A percentile compares a stretch with the other conserved stretches of the same genome.
Conservation (phyloP, 2,329 filamentous ascomycete genomes). For the Macrophomina phaseolina region DNA sequence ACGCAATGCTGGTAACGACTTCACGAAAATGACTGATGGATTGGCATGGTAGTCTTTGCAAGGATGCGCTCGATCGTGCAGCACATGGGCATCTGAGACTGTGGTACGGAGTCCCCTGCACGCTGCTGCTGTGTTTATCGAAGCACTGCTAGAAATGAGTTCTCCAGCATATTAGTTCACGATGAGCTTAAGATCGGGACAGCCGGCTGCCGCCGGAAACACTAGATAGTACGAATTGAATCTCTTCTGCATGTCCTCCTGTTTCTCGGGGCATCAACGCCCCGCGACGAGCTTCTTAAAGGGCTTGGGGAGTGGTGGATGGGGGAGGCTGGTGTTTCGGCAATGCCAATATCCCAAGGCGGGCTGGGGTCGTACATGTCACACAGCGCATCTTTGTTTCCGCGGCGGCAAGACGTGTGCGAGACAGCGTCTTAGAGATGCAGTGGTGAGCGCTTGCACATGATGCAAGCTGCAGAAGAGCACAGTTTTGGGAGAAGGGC, state of each 20-base stretch:
- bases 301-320: neutral
- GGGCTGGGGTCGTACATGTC: conserved; percentile 16
- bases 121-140: conserved; percentile 22
- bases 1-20: conserved; percentile 21
- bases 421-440: conserved; percentile 2
- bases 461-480: conserved; percentile 5
- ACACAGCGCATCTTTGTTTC: conserved; percentile 20
- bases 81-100: conserved; percentile 25
- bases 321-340: conserved; percentile 12
- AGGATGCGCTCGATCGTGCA: conserved; percentile 9
- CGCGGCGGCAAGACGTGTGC: neutral
- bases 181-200: neutral
- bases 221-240: conserved; percentile 17
- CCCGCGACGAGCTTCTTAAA: neutral
- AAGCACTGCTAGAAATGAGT: conserved; percentile 20
- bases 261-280: neutral
- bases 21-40: conserved; percentile 21
- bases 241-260: neutral
- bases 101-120: conserved; percentile 17
- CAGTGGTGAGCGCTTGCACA: conserved; percentile 1
- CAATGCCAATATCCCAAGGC: conserved; percentile 1
- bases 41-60: neutral
- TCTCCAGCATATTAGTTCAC: conserved; percentile 3
- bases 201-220: neutral
- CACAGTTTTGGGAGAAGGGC: neutral